phyloP scores from a whole-genome alignment of 352 stramenopile species.

The Pythium sukuiense region DNA sequence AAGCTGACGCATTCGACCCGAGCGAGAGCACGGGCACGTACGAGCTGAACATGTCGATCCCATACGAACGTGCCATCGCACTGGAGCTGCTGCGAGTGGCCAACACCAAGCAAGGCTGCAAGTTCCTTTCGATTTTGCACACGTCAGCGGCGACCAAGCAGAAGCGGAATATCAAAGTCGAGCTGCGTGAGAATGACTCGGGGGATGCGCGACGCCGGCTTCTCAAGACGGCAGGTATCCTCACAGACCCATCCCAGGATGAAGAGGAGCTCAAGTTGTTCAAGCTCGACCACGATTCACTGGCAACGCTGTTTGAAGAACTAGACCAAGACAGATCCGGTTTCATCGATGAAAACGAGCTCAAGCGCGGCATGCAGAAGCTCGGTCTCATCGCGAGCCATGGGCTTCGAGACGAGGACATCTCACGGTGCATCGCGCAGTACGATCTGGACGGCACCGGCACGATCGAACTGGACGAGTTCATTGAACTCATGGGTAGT shows the following conservation, averaged over 20 bases:
- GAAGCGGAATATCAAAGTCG: slow-evolving; percentile 57
- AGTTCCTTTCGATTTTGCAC: slow-evolving; percentile 77
- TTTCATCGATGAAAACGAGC: slow-evolving; percentile 61
- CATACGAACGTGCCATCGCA: slow-evolving; percentile 71
- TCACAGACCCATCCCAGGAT: slow-evolving; percentile 42
- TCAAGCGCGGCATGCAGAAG: slow-evolving; percentile 50
- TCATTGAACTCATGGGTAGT: slow-evolving; percentile 73
- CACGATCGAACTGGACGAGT: slow-evolving; percentile 77
- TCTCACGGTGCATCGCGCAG: slow-evolving; percentile 59
- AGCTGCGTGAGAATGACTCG: slow-evolving; percentile 53
- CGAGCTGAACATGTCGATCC: slow-evolving; percentile 73
- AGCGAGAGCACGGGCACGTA: slow-evolving; percentile 71
- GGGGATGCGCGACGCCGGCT: slow-evolving; percentile 41
- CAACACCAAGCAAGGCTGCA: slow-evolving; percentile 78
- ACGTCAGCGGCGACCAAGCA: slow-evolving; percentile 38
- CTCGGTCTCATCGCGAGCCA: slow-evolving; percentile 34
- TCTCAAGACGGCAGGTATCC: slow-evolving; percentile 69
- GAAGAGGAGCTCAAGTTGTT: slow-evolving; percentile 33
- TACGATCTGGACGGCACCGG: slow-evolving; percentile 76
- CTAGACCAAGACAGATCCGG: slow-evolving; percentile 68
- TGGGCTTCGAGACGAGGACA: slow-evolving; percentile 58
- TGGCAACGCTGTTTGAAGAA: slow-evolving; percentile 58
- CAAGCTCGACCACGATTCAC: slow-evolving; percentile 48
- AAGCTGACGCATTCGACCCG: slow-evolving; percentile 68
- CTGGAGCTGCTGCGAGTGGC: slow-evolving; percentile 69